Evolutionary conservation across 2,329 filamentous ascomycete species (phyloP), one percentile per base, ranked within the genome.

Genomic region (Byssoonygena ceratinophila): DNA sequence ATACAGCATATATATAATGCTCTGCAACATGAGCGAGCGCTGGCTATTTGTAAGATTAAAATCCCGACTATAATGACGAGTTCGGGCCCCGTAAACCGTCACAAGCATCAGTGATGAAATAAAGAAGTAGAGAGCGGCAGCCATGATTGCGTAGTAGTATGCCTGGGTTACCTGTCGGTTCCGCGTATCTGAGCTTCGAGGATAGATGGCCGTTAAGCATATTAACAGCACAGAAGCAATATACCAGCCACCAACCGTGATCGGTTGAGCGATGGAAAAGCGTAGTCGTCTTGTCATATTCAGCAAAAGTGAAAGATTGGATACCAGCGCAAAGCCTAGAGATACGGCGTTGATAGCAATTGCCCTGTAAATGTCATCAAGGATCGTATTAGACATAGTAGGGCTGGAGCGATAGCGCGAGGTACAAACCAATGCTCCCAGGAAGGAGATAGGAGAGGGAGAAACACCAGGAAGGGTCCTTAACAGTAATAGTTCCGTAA

Each of bases 111-210:
- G 62, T 1, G 69, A 69, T 0, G 76, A 71, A 36, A 82, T 74
- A 49, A 80, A 68, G 54, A 78, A 76, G 59, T 82, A 82, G 2
- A 81, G 61, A 0, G 61, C 71, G 2, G 78, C 76, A 3, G 79
- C 79, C 52, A 79, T 77, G 49, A 79, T 74, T 1, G 71, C 79
- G 57, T 81, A 82, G 61, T 81, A 82, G 61, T 75, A 81, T 5
- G 76, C 76, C 58, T 79, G 75, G 0, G 75, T 75, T 22, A 81
- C 63, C 1, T 76, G 71, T 57, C 75, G 73, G 12, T 63, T 61
- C 12, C 65, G 65, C 18, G 66, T 64, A 9, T 69, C 64, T 6
- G 71, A 69, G 14, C 54, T 25, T n/a, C 62, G 59, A 0, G 71
- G 71, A 9, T 75, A 71, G 4, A 74, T 70, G 14, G 69, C 64